phyloP scores from a whole-genome alignment of 2,329 filamentous ascomycete genomes.

The Botryotinia narcissicola region DNA sequence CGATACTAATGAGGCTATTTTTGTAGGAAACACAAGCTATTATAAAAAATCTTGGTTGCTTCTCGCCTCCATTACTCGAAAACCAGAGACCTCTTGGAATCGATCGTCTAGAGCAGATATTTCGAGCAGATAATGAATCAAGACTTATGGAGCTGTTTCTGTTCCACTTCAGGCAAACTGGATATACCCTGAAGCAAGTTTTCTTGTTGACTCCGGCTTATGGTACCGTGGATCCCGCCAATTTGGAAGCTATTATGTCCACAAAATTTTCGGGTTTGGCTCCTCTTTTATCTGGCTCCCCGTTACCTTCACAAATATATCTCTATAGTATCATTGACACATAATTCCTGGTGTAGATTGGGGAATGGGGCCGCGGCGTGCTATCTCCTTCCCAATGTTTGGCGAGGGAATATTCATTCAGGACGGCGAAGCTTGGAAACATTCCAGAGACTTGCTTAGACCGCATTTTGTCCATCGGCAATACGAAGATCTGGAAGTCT shows the following conservation, averaged over 20 bases:
- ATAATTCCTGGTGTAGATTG: background rate
- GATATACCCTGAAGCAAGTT: background rate
- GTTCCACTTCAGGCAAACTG: background rate
- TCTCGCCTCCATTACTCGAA: background rate
- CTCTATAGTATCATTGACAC: too few species aligned
- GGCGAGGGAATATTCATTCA: slow-evolving; percentile 21
- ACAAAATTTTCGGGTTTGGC: too few species aligned
- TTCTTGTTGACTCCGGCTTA: background rate
- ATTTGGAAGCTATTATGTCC: too few species aligned
- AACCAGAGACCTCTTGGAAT: background rate
- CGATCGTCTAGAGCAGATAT: background rate
- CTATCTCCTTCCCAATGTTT: slow-evolving; percentile 2
- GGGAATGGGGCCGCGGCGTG: slow-evolving; percentile 6
- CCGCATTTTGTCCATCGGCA: slow-evolving; percentile 17
- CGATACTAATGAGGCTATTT: too few species aligned
- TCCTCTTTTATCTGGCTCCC: too few species aligned
- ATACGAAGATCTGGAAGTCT: slow-evolving; percentile 25
- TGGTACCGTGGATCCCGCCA: background rate
- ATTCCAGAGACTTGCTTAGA: slow-evolving; percentile 18
- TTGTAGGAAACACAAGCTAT: too few species aligned
- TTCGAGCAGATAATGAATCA: background rate
- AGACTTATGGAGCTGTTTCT: background rate
- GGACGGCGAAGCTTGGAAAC: slow-evolving; percentile 17
- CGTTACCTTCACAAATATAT: too few species aligned
- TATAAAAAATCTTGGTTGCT: too few species aligned